Conservation (phyloP, 2,329 filamentous ascomycete species). For the Tolypocladium nubicola region DNA sequence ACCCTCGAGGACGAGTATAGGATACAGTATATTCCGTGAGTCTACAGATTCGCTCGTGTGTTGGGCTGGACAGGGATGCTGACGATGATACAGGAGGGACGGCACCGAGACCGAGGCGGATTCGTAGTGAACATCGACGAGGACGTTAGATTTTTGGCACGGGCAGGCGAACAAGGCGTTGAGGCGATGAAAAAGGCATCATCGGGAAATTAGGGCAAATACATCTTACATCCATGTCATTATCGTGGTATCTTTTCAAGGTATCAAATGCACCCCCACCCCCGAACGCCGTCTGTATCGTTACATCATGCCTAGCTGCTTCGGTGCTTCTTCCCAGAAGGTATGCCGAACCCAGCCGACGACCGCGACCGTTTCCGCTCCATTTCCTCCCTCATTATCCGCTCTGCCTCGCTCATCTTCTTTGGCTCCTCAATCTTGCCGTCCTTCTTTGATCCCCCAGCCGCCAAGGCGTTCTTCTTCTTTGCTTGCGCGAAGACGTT, state of each 20-base stretch:
- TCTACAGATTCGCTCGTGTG: slow-evolving; percentile 35
- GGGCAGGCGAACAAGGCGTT: slow-evolving; percentile 23
- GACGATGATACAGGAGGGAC: slow-evolving; percentile 34
- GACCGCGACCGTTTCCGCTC: slow-evolving; percentile 55
- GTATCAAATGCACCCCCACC: neutral
- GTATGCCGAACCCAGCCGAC: slow-evolving; percentile 31
- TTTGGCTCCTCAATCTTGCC: slow-evolving; percentile 51
- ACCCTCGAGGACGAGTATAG: slow-evolving; percentile 53
- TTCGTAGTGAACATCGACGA: slow-evolving; percentile 15
- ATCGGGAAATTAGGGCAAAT: neutral
- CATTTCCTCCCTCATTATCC: slow-evolving; percentile 81
- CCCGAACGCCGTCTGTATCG: slow-evolving; percentile 5
- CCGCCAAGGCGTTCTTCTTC: slow-evolving; percentile 63
- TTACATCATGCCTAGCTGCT: slow-evolving; percentile 10
- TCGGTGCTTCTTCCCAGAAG: slow-evolving; percentile 42
- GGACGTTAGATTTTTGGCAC: slow-evolving; percentile 7
- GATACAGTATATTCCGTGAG: slow-evolving; percentile 56
- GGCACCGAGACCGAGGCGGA: slow-evolving; percentile 43
- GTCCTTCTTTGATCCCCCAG: slow-evolving; percentile 48
- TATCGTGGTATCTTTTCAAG: slow-evolving; percentile 6
- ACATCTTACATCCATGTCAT: neutral
- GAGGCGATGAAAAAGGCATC: slow-evolving; percentile 2
- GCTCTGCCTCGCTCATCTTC: slow-evolving; percentile 80
- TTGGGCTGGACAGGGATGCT: neutral
- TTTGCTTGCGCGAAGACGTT: slow-evolving; percentile 61